Percentiles rank a stretch among this genome's conserved stretches.
Conservation (phyloP, 1,284 basidiomycete species). For the Inonotus hispidus region DNA sequence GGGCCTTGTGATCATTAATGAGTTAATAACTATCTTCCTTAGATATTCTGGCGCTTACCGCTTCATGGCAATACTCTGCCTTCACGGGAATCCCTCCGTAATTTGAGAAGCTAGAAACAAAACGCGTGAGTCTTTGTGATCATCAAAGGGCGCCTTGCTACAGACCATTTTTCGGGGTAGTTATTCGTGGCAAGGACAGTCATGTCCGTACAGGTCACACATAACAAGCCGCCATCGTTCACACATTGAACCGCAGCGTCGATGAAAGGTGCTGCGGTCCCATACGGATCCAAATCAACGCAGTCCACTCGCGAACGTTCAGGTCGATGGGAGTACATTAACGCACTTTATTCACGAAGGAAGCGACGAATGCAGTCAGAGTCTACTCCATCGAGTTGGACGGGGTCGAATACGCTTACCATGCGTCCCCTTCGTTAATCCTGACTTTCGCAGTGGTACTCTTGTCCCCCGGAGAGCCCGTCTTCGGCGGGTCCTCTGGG, state of each 20-base stretch:
- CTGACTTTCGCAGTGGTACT: slow-evolving; percentile 50
- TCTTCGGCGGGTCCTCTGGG: slow-evolving; percentile 18
- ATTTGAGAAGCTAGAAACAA: slow-evolving; percentile 70
- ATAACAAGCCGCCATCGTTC: slow-evolving; percentile 84
- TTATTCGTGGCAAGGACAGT: slow-evolving; percentile 92
- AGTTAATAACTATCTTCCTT: slow-evolving; percentile 1
- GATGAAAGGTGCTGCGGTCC: slow-evolving; percentile 94
- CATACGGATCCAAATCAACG: slow-evolving; percentile 96
- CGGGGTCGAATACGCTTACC: slow-evolving; percentile 41
- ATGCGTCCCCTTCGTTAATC: slow-evolving; percentile 91
- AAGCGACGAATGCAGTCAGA: neutral
- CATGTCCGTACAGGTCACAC: slow-evolving; percentile 95
- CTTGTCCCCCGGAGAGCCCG: slow-evolving; percentile 17
- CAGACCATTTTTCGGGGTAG: slow-evolving; percentile 94
- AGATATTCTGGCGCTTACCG: slow-evolving; percentile 45
- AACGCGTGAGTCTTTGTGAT: neutral
- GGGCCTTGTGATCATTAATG: slow-evolving; percentile 46
- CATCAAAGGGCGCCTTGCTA: neutral
- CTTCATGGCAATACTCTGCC: slow-evolving; percentile 93
- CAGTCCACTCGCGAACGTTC: slow-evolving; percentile 80
- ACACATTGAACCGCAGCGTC: slow-evolving; percentile 95
- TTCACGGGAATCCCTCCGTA: slow-evolving; percentile 94
- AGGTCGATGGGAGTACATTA: slow-evolving; percentile 89
- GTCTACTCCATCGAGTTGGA: neutral
- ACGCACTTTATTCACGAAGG: slow-evolving; percentile 42